phyloP scores from a whole-genome alignment of 768 basidiomycete genomes.

The Tulasnella sp. region DNA sequence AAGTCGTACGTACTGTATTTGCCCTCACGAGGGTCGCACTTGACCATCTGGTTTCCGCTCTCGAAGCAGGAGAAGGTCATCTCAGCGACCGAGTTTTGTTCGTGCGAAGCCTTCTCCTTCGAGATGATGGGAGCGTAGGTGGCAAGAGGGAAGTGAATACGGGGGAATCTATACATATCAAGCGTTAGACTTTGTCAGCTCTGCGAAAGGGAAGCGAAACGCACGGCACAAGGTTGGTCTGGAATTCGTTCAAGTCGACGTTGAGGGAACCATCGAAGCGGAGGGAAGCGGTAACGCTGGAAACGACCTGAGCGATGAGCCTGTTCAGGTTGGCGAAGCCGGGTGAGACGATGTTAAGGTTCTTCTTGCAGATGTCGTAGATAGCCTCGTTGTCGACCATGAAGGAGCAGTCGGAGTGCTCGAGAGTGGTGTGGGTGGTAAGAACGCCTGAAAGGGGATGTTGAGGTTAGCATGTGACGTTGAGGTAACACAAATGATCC shows the following conservation, averaged over 20 bases:
- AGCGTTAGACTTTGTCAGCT: background rate
- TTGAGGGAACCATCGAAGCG: conserved; percentile 97
- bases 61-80: conserved; percentile 99
- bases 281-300: conserved; percentile 92
- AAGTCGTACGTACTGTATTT: conserved; percentile 78
- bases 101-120: conserved; percentile 85
- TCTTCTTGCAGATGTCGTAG: conserved; percentile 98
- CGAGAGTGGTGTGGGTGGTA: conserved; percentile 97
- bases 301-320: conserved; percentile 96
- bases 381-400: conserved; percentile 99
- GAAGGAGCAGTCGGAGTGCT: conserved; percentile 99
- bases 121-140: conserved; percentile 93
- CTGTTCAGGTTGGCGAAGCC: conserved; percentile 93
- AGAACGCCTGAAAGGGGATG: conserved; percentile 52
- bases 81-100: conserved; percentile 94
- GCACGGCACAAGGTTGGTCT: conserved; percentile 96
- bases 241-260: conserved; percentile 96
- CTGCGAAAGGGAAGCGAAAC: conserved; percentile 29
- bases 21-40: conserved; percentile 94
- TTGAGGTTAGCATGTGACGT: background rate
- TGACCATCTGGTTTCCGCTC: conserved; percentile 88
- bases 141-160: conserved; percentile 97
- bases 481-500: background rate
- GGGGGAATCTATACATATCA: conserved; percentile 62
- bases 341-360: conserved; percentile 73